phyloP scores from a whole-genome alignment of 805 yeast species.

The Kodamaea hsintzibuensis region DNA sequence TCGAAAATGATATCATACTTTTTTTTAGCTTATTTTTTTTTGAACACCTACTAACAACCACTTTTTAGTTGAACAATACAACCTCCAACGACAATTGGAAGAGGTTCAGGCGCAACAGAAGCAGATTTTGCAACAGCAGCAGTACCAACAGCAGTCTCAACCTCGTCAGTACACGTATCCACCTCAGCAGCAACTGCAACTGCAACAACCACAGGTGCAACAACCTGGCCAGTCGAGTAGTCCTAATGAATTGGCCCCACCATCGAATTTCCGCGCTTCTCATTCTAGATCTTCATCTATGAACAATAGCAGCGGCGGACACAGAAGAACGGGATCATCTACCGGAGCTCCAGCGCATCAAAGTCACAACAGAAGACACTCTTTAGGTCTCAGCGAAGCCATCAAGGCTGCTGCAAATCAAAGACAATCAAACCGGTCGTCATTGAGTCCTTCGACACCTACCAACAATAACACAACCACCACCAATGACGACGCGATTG shows the following conservation, averaged over 20 bases:
- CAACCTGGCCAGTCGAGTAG: conserved; percentile 18
- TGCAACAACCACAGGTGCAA: background rate
- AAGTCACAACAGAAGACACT: conserved; percentile 91
- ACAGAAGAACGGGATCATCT: conserved; percentile 38
- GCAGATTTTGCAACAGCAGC: conserved; percentile 74
- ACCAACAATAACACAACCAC: conserved; percentile 18
- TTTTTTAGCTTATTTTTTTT: background rate
- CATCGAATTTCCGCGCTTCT: conserved; percentile 26
- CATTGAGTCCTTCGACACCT: conserved; percentile 31
- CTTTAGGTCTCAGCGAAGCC: conserved; percentile 89
- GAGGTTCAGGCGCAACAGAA: conserved; percentile 90
- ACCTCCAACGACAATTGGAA: conserved; percentile 89
- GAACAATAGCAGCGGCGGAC: conserved; percentile 20
- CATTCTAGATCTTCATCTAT: conserved; percentile 28
- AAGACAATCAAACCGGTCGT: conserved; percentile 45
- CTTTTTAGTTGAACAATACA: conserved; percentile 67
- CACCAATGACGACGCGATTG: conserved; percentile 16
- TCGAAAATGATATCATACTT: background rate
- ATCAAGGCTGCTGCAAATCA: conserved; percentile 95
- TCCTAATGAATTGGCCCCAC: conserved; percentile 17
- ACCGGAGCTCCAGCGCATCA: conserved; percentile 28
- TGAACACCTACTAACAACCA: conserved; percentile 3
- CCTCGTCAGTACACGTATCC: conserved; percentile 28
- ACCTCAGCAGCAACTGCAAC: conserved; percentile 16
- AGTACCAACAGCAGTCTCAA: conserved; percentile 17